phyloP scores from a whole-genome alignment of 2,329 filamentous ascomycete genomes.

The Arthrobotrys entomopaga region DNA sequence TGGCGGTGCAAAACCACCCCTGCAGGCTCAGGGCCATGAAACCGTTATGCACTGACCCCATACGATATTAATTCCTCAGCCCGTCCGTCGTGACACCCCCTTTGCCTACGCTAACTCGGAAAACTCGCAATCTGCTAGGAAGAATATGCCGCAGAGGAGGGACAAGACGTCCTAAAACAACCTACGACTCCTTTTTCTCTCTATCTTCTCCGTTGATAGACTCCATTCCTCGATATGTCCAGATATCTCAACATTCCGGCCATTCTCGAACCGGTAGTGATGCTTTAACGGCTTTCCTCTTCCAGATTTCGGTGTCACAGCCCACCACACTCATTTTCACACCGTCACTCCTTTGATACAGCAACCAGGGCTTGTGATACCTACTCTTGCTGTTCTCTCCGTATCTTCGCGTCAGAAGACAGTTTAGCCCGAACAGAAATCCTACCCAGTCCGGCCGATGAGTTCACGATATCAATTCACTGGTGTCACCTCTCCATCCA shows the following conservation, averaged over 20 bases:
- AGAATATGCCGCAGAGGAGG: slow-evolving; percentile 13
- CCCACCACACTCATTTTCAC: slow-evolving; percentile 27
- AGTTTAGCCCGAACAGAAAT: slow-evolving; percentile 12
- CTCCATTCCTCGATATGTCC: slow-evolving; percentile 7
- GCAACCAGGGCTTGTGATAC: slow-evolving; percentile 30
- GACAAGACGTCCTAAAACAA: slow-evolving; percentile 26
- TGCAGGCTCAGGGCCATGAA: slow-evolving; percentile 45
- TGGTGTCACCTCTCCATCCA: slow-evolving; percentile 8
- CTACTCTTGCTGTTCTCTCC: slow-evolving; percentile 38
- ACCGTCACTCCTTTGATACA: slow-evolving; percentile 44
- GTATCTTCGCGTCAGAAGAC: slow-evolving; percentile 8
- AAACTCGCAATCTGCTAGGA: neutral
- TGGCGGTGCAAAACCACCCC: slow-evolving; percentile 12
- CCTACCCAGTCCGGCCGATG: slow-evolving; percentile 20
- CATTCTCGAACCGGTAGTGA: slow-evolving; percentile 22
- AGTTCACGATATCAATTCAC: slow-evolving; percentile 34
- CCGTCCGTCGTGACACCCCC: slow-evolving; percentile 25
- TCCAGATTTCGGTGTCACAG: slow-evolving; percentile 34
- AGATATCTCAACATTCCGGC: slow-evolving; percentile 2
- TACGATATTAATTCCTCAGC: slow-evolving; percentile 22
- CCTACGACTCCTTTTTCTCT: slow-evolving; percentile 35
- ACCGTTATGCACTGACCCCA: slow-evolving; percentile 44
- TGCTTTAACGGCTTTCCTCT: slow-evolving; percentile 24
- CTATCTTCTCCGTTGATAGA: slow-evolving; percentile 11
- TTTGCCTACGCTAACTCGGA: neutral